Evolutionary conservation across 1,284 basidiomycete species (phyloP), one percentile per base, ranked within the genome.

Genomic region (Gymnopus androsaceus): DNA sequence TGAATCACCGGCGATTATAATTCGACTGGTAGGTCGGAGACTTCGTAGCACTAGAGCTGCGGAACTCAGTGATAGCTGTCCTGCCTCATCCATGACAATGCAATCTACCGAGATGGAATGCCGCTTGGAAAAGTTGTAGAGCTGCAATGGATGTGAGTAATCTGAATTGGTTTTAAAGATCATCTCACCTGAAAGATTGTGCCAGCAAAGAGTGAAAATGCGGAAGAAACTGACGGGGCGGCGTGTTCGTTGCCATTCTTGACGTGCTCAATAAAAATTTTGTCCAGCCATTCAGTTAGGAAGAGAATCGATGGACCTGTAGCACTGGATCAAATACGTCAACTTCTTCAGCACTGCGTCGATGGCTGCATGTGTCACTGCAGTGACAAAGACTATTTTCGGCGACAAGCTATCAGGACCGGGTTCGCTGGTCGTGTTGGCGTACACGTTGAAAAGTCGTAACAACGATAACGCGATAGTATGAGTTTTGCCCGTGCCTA

Each of bases 401-500:
- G 64, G 65, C 31, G 58, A 58, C 17, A 41, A 36, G 25, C 33
- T 25, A 23, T 49, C 37, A 21, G 36, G 17, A 15, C 56, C 63
- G 8, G 30, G 4, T 9, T 50, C 34, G 19, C 21, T 30, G 36
- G 15, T 15, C 5, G 33, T n/a, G 28, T 48, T 34, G 46, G 48
- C 48, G 25, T 50, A 50, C 5, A 73, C 69, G 51, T 79, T 74
- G 6, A 79, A 64, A 27, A 80, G 66, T 33, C 78, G 72, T 7
- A 80, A 61, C 9, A 80, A 64, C 3, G 77, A 77, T 2, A 79
- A 60, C 2, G 78, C 73, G 27, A 80, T 71, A 0, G 78, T 81
- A 56, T 81, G 75, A 5, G 78, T 81, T 63, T 81, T 81, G 4
- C 79, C 79, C 5, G 78, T 79, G 2, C 78, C 78, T 75, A 54